A percentile compares a stretch with the other conserved stretches of the same genome.
These are phyloP conservation scores for Rhinocladiella similis DNA, from an alignment of 2,329 filamentous ascomycete genomes.

Conservation along the genomic window DNA sequence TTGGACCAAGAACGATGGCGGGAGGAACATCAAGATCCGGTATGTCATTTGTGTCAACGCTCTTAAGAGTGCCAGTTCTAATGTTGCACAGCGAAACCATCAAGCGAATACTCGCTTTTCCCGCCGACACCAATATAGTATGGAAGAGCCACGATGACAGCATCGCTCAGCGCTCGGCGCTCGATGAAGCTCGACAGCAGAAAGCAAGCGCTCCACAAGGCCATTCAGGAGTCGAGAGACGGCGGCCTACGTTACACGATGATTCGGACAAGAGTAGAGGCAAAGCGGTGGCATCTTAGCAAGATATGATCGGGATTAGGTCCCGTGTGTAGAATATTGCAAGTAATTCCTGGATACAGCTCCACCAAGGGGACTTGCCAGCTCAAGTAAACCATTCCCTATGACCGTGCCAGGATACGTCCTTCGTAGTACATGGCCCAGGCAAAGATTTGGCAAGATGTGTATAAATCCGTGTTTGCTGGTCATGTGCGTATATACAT, in stretches of 20 bases:
- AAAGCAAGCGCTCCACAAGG: slow-evolving; percentile 55
- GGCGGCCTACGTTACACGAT: slow-evolving; percentile 44
- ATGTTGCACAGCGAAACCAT: slow-evolving; percentile 73
- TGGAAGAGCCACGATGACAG: slow-evolving; percentile 97
- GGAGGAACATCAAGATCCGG: slow-evolving; percentile 94
- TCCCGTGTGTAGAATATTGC: slow-evolving; percentile 20
- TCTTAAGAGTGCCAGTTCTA: background rate
- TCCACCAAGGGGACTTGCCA: background rate
- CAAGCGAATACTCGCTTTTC: slow-evolving; percentile 84
- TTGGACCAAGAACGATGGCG: slow-evolving; percentile 92
- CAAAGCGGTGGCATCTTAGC: slow-evolving; percentile 40
- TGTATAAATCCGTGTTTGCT: too few species aligned
- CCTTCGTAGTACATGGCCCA: background rate
- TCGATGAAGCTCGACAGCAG: slow-evolving; percentile 88
- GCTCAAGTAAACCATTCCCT: background rate
- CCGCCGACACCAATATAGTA: slow-evolving; percentile 82
- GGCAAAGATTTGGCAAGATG: too few species aligned
- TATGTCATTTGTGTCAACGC: slow-evolving; percentile 46
- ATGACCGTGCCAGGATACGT: background rate
- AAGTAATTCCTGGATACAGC: slow-evolving; percentile 18
- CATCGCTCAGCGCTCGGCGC: slow-evolving; percentile 85
- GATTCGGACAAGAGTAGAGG: slow-evolving; percentile 45
- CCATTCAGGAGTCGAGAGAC: slow-evolving; percentile 39
- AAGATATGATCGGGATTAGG: background rate
- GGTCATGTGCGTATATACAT: too few species aligned